phyloP scores from a whole-genome alignment of 2,329 filamentous ascomycete genomes.

The Cladorrhinum sp. region DNA sequence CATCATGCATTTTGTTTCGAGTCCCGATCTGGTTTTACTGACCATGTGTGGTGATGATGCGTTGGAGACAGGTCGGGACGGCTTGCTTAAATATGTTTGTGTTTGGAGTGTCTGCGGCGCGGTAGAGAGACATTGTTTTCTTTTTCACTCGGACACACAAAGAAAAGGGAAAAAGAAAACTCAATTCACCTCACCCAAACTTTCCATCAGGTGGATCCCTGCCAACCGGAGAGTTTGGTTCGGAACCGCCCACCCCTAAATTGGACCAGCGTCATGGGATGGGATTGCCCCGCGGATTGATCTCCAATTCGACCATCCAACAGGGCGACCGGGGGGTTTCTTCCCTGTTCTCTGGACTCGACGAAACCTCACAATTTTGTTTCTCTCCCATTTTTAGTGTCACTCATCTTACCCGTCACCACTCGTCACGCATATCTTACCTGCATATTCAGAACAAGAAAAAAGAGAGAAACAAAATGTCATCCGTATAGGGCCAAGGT shows the following conservation, averaged over 20 bases:
- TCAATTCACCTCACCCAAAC: background rate
- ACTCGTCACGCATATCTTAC: background rate
- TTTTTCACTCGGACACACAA: background rate
- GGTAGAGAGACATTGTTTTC: background rate
- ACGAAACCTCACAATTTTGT: conserved; percentile 14
- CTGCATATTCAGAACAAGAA: background rate
- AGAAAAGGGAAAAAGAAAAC: background rate
- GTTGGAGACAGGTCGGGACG: background rate
- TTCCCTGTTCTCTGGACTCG: conserved; percentile 1
- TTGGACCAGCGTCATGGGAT: conserved; percentile 13
- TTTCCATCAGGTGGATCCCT: background rate
- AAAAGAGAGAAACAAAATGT: background rate
- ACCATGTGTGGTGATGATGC: background rate
- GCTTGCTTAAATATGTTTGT: too few relatives aligned
- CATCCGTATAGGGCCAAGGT: background rate
- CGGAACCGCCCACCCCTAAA: conserved; percentile 20
- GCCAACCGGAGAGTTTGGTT: conserved; percentile 10
- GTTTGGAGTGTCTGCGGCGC: too few relatives aligned
- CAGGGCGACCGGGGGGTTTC: background rate
- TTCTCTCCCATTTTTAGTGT: conserved; percentile 7
- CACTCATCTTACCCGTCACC: background rate
- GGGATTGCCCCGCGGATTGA: conserved; percentile 5
- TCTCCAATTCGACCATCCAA: conserved; percentile 10
- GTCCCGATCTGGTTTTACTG: background rate
- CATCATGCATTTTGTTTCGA: background rate